phyloP scores from a whole-genome alignment of 345 rosid species.

The Citrus cavaleriei region DNA sequence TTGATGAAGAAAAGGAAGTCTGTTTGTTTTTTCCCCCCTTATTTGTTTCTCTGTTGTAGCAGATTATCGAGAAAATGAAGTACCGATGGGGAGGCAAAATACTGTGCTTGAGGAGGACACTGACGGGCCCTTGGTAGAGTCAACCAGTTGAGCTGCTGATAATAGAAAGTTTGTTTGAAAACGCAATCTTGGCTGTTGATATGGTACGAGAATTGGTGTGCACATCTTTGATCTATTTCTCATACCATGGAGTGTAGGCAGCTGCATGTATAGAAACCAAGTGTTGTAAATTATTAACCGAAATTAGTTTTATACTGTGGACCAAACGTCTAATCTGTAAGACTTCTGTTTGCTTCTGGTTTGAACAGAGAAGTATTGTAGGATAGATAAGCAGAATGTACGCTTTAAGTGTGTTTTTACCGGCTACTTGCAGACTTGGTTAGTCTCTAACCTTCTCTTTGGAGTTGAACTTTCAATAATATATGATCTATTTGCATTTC shows the following conservation, averaged over 20 bases:
- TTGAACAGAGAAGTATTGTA: background rate
- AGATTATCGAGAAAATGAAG: constrained; percentile 46
- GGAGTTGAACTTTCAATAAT: background rate
- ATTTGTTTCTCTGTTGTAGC: constrained; percentile 2
- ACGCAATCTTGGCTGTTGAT: constrained; percentile 13
- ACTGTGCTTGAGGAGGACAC: constrained; percentile 78
- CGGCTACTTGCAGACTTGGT: background rate
- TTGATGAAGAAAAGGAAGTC: background rate
- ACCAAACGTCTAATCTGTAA: background rate
- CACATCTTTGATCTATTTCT: constrained; percentile 7
- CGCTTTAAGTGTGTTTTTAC: background rate
- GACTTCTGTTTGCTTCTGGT: background rate
- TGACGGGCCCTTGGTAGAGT: constrained; percentile 86
- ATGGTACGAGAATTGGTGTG: background rate
- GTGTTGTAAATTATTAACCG: constrained; percentile 44
- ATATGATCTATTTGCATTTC: background rate
- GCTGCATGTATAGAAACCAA: constrained; percentile 37
- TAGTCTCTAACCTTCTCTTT: background rate
- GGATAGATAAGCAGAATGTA: background rate
- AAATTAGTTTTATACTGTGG: constrained; percentile 22
- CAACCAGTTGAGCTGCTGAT: background rate
- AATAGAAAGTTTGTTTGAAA: background rate
- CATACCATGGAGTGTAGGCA: constrained; percentile 16
- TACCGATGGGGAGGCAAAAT: constrained; percentile 58
- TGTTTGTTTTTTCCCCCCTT: background rate